phyloP scores from a whole-genome alignment of 2,329 filamentous ascomycete species.

The Trichoderma sp. region DNA sequence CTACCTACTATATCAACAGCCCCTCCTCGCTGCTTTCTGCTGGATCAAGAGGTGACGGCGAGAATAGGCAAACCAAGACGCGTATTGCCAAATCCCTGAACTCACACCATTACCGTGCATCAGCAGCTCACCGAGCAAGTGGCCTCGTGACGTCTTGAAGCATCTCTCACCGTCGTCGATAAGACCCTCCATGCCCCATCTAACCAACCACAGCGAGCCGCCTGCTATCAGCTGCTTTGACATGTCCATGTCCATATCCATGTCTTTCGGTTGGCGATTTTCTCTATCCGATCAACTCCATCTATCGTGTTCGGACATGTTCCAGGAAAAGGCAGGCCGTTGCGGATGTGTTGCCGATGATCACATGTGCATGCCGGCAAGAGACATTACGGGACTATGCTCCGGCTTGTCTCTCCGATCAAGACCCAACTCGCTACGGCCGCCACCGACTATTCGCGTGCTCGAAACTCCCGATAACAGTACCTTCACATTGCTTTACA shows the following conservation, averaged over 20 bases:
- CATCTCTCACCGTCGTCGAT: slow-evolving; percentile 10
- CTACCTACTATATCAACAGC: not conserved
- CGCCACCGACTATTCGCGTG: not conserved
- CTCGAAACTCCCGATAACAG: not conserved
- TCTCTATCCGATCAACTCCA: not conserved
- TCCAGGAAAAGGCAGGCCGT: slow-evolving; percentile 7
- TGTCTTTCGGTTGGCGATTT: not conserved
- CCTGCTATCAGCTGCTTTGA: not conserved
- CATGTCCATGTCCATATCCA: not conserved
- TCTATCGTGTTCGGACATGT: not conserved
- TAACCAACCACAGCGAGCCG: not conserved
- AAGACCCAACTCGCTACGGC: not conserved
- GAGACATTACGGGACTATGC: not conserved
- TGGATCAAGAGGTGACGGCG: not conserved
- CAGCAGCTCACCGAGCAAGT: slow-evolving; percentile 7
- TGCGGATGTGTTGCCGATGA: slow-evolving; percentile 4
- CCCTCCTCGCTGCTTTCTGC: not conserved
- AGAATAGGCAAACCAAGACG: not conserved
- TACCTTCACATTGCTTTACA: not conserved
- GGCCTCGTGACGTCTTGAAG: slow-evolving; percentile 4
- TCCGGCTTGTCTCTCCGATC: not conserved
- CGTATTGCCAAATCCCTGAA: not conserved
- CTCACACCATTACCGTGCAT: not conserved
- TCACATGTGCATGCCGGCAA: slow-evolving; percentile 2
- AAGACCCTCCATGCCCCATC: not conserved